These are phyloP conservation scores for Periglandula ipomoeae DNA, from an alignment of 2,329 filamentous ascomycete species.

Conservation along the genomic window DNA sequence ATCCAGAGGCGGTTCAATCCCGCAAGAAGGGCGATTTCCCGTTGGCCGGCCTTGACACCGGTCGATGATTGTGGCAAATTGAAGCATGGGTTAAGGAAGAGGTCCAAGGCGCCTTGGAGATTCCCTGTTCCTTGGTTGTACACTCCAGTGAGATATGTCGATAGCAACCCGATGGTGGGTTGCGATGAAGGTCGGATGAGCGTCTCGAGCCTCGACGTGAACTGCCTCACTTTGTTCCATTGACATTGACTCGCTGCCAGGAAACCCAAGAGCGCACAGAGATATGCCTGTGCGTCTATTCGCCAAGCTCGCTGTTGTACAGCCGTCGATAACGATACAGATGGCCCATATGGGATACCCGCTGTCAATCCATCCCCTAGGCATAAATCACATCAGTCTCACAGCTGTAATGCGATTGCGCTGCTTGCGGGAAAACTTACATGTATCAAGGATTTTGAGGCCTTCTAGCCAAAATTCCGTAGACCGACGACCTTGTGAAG, in stretches of 20 bases:
- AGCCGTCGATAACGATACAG: slow-evolving; percentile 47
- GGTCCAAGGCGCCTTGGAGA: slow-evolving; percentile 54
- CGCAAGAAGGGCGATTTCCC: slow-evolving; percentile 58
- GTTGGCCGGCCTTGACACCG: slow-evolving; percentile 41
- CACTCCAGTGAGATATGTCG: slow-evolving; percentile 64
- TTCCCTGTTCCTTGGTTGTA: slow-evolving; percentile 71
- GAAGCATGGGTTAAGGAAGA: slow-evolving; percentile 57
- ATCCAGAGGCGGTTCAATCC: slow-evolving; percentile 64
- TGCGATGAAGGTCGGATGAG: slow-evolving; percentile 31
- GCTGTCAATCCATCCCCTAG: slow-evolving; percentile 25
- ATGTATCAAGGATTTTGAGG: slow-evolving; percentile 37
- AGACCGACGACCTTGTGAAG: slow-evolving; percentile 22
- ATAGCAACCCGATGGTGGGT: slow-evolving; percentile 37
- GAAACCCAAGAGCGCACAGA: slow-evolving; percentile 63
- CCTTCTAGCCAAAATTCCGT: slow-evolving; percentile 34
- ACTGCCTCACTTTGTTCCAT: slow-evolving; percentile 54
- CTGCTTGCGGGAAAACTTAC: slow-evolving; percentile 20
- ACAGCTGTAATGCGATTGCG: not conserved
- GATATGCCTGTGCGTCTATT: slow-evolving; percentile 54
- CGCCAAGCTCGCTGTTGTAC: slow-evolving; percentile 55
- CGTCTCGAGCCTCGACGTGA: slow-evolving; percentile 42
- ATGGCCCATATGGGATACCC: slow-evolving; percentile 28
- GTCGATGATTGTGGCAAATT: slow-evolving; percentile 26
- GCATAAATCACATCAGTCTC: not conserved
- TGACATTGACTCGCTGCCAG: slow-evolving; percentile 61